Evolutionary conservation across 306 rosid species (phyloP).

Genomic region (Cyclanthera cordifolia): DNA sequence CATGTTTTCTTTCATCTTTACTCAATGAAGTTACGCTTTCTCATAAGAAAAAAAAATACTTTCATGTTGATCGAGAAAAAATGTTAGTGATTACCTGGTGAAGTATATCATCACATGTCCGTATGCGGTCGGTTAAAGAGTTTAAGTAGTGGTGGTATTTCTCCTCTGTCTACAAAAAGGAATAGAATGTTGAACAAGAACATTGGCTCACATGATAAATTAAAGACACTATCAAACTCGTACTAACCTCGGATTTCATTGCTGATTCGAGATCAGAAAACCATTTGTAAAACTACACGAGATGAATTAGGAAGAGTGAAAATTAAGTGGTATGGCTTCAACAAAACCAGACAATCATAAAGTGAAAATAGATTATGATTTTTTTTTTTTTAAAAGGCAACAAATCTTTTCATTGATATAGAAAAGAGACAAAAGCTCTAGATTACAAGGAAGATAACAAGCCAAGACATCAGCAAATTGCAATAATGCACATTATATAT

Average conservation of each 20-base stretch:
- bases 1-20: neutral
- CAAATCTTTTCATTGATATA: too few species aligned
- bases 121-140: constrained; percentile 75
- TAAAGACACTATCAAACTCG: neutral
- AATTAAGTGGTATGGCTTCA: neutral
- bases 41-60: neutral
- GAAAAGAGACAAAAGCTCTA: too few species aligned
- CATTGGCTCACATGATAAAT: neutral
- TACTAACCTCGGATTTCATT: constrained; percentile 89
- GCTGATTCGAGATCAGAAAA: constrained; percentile 91
- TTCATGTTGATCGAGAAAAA: neutral
- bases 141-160: constrained; percentile 82
- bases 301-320: constrained; percentile 8
- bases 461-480: neutral
- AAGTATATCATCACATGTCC: constrained; percentile 82
- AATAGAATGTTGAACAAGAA: constrained; percentile 12
- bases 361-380: neutral
- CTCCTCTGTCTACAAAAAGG: constrained; percentile 73
- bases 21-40: neutral
- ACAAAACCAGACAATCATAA: constrained; percentile 4
- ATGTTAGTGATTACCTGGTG: constrained; percentile 35
- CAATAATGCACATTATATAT: neutral
- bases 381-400: too few species aligned
- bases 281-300: constrained; percentile 85
- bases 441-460: neutral